Evolutionary conservation across 768 basidiomycete species (phyloP).

Genomic region (Saitozyma podzolica): DNA sequence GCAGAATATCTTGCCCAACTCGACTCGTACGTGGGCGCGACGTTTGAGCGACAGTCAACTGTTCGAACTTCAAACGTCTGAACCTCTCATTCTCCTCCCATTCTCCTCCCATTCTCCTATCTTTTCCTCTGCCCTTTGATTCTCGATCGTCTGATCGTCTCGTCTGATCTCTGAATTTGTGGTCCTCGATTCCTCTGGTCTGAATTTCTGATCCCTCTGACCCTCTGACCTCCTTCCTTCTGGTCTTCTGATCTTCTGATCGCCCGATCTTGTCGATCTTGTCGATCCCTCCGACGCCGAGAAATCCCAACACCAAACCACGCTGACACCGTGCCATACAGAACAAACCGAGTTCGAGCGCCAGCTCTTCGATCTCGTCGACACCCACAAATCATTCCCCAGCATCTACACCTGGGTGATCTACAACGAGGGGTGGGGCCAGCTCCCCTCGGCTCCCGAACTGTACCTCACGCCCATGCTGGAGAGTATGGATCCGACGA

Average conservation of each 20-base stretch:
- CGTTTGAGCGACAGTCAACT: neutral
- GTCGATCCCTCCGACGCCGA: too few species aligned
- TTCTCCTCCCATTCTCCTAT: too few species aligned
- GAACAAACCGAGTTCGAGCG: constrained; percentile 24
- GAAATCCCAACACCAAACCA: too few species aligned
- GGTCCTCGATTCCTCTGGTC: too few species aligned
- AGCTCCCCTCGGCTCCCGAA: constrained; percentile 19
- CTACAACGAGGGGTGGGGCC: constrained; percentile 34
- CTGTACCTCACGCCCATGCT: constrained; percentile 15
- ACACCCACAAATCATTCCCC: constrained; percentile 27
- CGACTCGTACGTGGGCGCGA: constrained; percentile 8
- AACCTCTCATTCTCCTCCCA: too few species aligned
- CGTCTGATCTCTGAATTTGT: too few species aligned
- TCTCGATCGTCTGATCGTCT: too few species aligned
- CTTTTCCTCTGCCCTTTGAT: too few species aligned
- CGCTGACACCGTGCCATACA: neutral
- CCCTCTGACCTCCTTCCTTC: neutral
- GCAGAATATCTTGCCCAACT: constrained; percentile 6
- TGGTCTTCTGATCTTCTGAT: neutral
- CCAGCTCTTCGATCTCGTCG: constrained; percentile 20
- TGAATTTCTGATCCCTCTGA: neutral
- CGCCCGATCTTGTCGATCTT: neutral
- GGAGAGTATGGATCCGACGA: constrained; percentile 20
- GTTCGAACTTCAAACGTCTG: neutral
- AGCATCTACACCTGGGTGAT: constrained; percentile 30